Evolutionary conservation across 352 stramenopile genomes (phyloP), one percentile per base, ranked within the genome.

Genomic region (Phytophthora nicotianae): DNA sequence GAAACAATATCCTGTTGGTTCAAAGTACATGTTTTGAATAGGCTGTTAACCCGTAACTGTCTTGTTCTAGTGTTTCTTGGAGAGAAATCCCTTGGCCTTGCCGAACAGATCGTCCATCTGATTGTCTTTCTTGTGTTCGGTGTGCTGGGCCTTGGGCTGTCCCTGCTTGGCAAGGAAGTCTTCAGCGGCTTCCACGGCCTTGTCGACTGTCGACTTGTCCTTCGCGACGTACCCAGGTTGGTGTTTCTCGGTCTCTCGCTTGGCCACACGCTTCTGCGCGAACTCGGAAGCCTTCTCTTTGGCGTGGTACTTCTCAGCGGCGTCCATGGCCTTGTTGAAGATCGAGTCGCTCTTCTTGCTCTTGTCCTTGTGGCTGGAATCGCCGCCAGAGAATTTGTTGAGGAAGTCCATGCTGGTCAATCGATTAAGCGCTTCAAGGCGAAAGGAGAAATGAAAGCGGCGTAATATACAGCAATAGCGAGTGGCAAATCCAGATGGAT

Each of bases 301-400:
- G 14, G 54, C 68, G 35, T 72, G 68, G 38, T 72, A 75, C 58
- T 75, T 73, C 27, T 76, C 63, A n/a, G 64, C 68, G 14, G 57
- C 54, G 16, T 66, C 68, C 45, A 50, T 60, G 7, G 63, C 68
- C 24, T 75, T 71, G 52, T 32, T 47, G 21, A 72, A 62, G 1
- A 69, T 40, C 11, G 56, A 71, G n/a, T 63, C 62, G 23, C 19
- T 58, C 40, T 68, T 68, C 61, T 71, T 71, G 40, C 50, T 29
- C 32, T 61, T 62, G 24, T 26, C 48, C 19, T 27, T 63, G 37
- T 19, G 59, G 37, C 23, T 67, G 10, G 47, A 57, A 29, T 70
- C 45, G 32, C 51, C 51, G 7, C 29, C 50, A 4, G 53, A 27
- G 19, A 52, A 67, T n/a, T 54, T 53, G 53, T 72, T 72, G 5